Base-by-base conservation (phyloP, 176 grass and related monocot species). In the Dactylis glomerata region DNA sequence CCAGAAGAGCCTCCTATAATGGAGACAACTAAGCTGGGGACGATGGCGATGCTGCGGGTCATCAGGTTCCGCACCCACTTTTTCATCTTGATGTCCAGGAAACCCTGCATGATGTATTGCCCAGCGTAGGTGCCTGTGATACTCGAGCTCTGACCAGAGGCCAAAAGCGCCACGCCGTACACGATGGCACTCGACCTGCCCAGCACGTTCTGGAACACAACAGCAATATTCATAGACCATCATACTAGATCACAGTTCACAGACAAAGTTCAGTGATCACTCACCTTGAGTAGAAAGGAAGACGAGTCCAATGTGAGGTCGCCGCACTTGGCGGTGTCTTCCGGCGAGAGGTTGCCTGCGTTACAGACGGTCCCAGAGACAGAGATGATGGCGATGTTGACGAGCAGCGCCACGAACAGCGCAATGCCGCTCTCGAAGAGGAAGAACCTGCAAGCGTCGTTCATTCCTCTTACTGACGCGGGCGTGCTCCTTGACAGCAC, bases 81-180 rank as follows among this genome's bases (percentile, higher is more conserved):
- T 79, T 31, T 93, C 93, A 95, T 95, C 89, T 81, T 98, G 70
- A 98, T 92, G 78, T 98, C 88, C 83, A 98, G 41, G 84, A 98
- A 98, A 2, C 96, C 96, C 93, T 98, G 96, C 93, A 98, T 98
- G 81, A 98, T 95, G 76, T 87, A 98, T 65, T 98, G 96, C 10
- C 96, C 96, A 0, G 96, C 84, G 23, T 98, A 98, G 15, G 96
- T 98, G 51, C 96, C 96, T 8, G 96, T 95, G 49, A 98, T 98
- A 14, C 93, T 91, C 0, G 96, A 98, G 83, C 96, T 98, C 76
- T 98, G 96, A 23, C 96, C 93, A 32, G 96, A 95, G n/a, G 96
- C 96, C 47, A 98, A 55, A 46, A 98, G 80, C 17, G 96, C 93
- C 2, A 98, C 87, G 51, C 91, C 96, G 24, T 95, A 98, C 7